Conservation (phyloP, 1,284 basidiomycete genomes). For the Cryptococcus sp. region DNA sequence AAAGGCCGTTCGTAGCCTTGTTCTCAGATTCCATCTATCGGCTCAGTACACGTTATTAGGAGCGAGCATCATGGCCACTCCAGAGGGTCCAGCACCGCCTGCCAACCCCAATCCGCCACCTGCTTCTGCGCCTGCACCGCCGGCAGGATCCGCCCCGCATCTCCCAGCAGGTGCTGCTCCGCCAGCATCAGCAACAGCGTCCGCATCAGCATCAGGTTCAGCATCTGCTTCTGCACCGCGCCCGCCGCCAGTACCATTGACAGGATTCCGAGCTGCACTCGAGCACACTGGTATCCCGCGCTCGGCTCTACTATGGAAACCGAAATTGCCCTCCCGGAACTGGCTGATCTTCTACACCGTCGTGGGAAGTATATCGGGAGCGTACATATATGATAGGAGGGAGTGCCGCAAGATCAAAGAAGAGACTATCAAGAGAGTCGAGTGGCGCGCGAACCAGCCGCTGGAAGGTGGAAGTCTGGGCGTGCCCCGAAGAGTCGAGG, state of each 20-base stretch:
- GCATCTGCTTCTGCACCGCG: slow-evolving; percentile 12
- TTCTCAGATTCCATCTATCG: no score
- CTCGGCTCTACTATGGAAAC: slow-evolving; percentile 54
- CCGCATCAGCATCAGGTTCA: no score
- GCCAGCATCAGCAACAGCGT: no score
- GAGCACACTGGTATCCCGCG: slow-evolving; percentile 56
- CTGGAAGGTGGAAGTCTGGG: slow-evolving; percentile 63
- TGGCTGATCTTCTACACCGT: slow-evolving; percentile 83
- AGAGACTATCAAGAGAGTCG: slow-evolving; percentile 77
- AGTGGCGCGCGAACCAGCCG: slow-evolving; percentile 69
- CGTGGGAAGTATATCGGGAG: slow-evolving; percentile 68
- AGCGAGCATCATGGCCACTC: neutral
- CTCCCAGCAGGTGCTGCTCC: no score
- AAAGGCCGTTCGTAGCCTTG: no score
- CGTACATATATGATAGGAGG: slow-evolving; percentile 81
- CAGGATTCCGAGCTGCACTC: slow-evolving; percentile 49
- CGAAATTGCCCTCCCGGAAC: slow-evolving; percentile 77
- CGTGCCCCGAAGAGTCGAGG: slow-evolving; percentile 75
- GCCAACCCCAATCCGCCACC: neutral
- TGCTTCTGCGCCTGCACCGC: slow-evolving; percentile 1
- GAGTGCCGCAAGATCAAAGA: slow-evolving; percentile 75
- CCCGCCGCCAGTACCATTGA: slow-evolving; percentile 25
- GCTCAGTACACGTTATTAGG: no score
- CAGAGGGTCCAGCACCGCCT: neutral
- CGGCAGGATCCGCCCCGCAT: neutral